phyloP scores from a whole-genome alignment of 2,329 filamentous ascomycete genomes.

The Aspergillus niger region DNA sequence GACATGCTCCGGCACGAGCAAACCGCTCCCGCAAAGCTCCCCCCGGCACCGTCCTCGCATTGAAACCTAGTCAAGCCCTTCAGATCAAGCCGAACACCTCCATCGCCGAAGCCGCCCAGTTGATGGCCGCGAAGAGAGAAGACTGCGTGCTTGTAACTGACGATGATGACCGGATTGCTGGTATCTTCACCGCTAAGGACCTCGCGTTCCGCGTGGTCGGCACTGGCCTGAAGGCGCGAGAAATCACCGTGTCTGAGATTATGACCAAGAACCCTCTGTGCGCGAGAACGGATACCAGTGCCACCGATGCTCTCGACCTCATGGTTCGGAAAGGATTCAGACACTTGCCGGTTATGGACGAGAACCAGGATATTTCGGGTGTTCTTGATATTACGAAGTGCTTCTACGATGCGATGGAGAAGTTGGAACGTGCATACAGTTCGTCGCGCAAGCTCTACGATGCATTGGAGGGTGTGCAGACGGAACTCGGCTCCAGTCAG shows the following conservation, averaged over 20 bases:
- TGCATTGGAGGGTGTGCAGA: constrained; percentile 95
- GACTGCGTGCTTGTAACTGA: constrained; percentile 98
- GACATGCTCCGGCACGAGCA: constrained; percentile 73
- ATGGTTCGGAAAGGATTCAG: constrained; percentile 99
- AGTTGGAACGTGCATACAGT: constrained; percentile 94
- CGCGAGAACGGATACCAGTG: constrained; percentile 94
- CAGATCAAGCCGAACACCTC: constrained; percentile 96
- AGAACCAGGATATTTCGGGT: constrained; percentile 98
- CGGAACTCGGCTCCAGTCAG: constrained; percentile 91
- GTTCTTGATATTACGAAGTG: constrained; percentile 99
- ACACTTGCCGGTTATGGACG: constrained; percentile 98
- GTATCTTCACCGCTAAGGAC: constrained; percentile 99
- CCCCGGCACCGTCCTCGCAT: constrained; percentile 89
- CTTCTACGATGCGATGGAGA: constrained; percentile 99
- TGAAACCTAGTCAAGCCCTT: constrained; percentile 91
- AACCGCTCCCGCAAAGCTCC: constrained; percentile 89
- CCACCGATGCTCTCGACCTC: constrained; percentile 92
- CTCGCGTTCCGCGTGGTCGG: constrained; percentile 96
- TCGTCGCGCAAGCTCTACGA: constrained; percentile 98
- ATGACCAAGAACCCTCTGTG: constrained; percentile 99
- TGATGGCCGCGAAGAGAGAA: constrained; percentile 98
- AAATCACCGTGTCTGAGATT: constrained; percentile 93
- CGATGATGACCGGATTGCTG: constrained; percentile 94
- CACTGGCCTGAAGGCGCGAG: constrained; percentile 81
- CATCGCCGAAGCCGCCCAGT: constrained; percentile 91